Evolutionary conservation across 257 asterid genomes (phyloP).

Genomic region (Nicotiana undulata): DNA sequence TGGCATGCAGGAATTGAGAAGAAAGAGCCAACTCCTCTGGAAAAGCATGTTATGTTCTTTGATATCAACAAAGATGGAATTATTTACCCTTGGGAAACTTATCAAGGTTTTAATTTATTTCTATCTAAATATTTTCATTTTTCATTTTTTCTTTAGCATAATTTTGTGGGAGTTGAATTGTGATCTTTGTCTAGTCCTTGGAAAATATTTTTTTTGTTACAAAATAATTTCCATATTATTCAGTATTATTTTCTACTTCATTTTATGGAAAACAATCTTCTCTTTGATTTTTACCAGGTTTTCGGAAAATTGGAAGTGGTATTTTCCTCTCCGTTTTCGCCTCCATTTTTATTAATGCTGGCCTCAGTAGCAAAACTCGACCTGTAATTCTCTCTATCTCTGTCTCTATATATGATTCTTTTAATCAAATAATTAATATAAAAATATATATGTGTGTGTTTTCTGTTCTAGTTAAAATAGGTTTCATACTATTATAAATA

Average conservation of each 20-base stretch:
- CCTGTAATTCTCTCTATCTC: conserved; percentile 33
- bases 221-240: neutral
- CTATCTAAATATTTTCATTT: neutral
- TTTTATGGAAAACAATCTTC: neutral
- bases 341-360: conserved; percentile 59
- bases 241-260: neutral
- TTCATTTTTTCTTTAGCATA: neutral
- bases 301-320: conserved; percentile 69
- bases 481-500: too few relatives aligned
- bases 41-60: conserved; percentile 74
- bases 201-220: neutral
- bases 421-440: too few relatives aligned
- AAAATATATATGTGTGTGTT: too few relatives aligned
- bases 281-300: conserved; percentile 35
- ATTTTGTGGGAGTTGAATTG: neutral
- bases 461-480: too few relatives aligned
- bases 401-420: neutral
- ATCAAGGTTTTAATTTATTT: conserved; percentile 32
- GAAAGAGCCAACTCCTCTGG: conserved; percentile 36
- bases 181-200: neutral
- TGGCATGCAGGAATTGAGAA: neutral
- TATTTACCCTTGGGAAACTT: conserved; percentile 74
- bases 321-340: conserved; percentile 43
- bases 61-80: conserved; percentile 68
- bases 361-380: conserved; percentile 76